These are phyloP conservation scores for Brassica rapa DNA, from an alignment of 345 rosid species.

Conservation along the genomic window DNA sequence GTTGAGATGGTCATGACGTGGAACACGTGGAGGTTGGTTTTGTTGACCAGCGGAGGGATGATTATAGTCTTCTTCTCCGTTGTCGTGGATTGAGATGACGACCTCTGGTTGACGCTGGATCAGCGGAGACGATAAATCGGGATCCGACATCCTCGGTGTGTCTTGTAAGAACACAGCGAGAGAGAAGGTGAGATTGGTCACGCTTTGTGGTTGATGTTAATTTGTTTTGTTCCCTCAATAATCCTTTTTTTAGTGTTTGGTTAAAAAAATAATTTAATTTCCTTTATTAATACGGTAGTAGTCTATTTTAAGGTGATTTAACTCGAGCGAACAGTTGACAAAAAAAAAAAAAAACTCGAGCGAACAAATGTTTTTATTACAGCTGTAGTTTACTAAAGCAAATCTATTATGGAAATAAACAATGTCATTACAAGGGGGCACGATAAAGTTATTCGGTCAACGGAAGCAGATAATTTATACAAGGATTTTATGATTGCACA, in stretches of 20 bases:
- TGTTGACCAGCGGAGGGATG: slow-evolving; percentile 17
- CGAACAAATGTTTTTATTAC: neutral
- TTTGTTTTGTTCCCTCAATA: slow-evolving; percentile 18
- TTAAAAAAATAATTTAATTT: neutral
- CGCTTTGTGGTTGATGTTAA: slow-evolving; percentile 35
- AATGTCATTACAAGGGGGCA: neutral
- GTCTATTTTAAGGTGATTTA: neutral
- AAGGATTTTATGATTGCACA: neutral
- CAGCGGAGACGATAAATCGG: slow-evolving; percentile 58
- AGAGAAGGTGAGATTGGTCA: slow-evolving; percentile 13
- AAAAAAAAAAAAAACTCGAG: no score
- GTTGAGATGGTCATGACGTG: slow-evolving; percentile 8
- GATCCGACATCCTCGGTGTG: slow-evolving; percentile 55
- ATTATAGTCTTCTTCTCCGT: slow-evolving; percentile 18
- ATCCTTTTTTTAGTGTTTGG: neutral
- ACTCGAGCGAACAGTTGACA: neutral
- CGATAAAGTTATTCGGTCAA: neutral
- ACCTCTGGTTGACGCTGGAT: slow-evolving; percentile 47
- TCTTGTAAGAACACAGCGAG: slow-evolving; percentile 25
- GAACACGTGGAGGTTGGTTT: slow-evolving; percentile 8
- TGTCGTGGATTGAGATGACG: slow-evolving; percentile 48
- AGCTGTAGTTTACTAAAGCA: neutral
- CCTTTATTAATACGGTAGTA: neutral
- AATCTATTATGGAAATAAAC: neutral
- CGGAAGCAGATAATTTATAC: neutral